Evolutionary conservation across 345 rosid genomes (phyloP).

Genomic region (Pistacia integerrima): DNA sequence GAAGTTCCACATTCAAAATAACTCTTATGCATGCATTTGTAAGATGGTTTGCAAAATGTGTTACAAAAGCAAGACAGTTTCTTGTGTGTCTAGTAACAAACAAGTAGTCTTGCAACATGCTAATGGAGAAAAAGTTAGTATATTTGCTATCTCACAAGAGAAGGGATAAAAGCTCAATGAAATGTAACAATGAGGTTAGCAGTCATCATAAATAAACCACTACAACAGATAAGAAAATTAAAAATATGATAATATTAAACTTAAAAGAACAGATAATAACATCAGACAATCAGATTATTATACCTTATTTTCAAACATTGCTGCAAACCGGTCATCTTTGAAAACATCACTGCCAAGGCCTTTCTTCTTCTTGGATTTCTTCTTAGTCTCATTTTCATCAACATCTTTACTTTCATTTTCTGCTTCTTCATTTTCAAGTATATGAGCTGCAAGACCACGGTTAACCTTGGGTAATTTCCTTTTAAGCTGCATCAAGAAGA

Average conservation of each 20-base stretch:
- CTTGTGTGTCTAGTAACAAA: no score
- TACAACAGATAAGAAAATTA: no score
- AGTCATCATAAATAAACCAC: no score
- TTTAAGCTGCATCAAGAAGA: conserved; percentile 49
- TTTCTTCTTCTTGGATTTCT: conserved; percentile 76
- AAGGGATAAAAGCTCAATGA: no score
- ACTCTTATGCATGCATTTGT: no score
- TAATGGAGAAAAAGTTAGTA: no score
- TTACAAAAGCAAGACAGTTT: no score
- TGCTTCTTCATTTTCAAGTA: conserved; percentile 56
- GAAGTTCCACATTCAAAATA: no score
- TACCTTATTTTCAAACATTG: conserved; percentile 70
- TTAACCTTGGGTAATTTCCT: conserved; percentile 79
- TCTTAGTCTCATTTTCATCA: conserved; percentile 57
- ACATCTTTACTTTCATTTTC: conserved; percentile 49
- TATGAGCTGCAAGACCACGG: conserved; percentile 57
- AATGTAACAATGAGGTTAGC: no score
- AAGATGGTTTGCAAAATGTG: no score
- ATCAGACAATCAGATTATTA: background rate
- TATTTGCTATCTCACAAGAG: no score
- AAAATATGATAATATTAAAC: background rate
- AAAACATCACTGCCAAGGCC: conserved; percentile 48
- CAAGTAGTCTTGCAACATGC: no score
- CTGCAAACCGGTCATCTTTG: conserved; percentile 58
- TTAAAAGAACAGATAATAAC: background rate